Base-by-base conservation (phyloP, 371 early-diverging fungal genomes). In the Parasitella parasitica region DNA sequence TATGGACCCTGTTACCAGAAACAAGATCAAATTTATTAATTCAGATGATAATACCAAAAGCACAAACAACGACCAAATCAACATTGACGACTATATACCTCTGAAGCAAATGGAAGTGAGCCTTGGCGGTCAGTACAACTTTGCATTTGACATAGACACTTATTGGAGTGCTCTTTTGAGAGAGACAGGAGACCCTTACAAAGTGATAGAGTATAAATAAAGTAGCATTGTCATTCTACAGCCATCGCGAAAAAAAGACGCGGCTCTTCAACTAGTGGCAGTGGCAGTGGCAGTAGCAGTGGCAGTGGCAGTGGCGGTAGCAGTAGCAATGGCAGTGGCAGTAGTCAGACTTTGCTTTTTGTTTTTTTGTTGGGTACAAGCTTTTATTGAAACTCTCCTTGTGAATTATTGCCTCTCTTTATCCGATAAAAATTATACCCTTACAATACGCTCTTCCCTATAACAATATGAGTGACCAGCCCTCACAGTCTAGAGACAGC, bases 1-100 rank as follows among this genome's bases (percentile, higher is more conserved):
- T 61, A 79, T 96, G 49, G 93, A 96, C 69, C 93, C 93, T 15
- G 89, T 94, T 27, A 94, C 95, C 16, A 85, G 82, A 60, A 71
- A 76, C 15, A 96, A 95, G 72, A 83, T 96, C 46, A 81, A 86
- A 16, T 92, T 95, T 66, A 86, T 90, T 6, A 78, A 89, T 54
- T 72, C 82, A 32, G 81, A 83, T 36, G 76, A 72, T n/a, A n/a
- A n/a, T n/a, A 56, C 61, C 12, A 71, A 65, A 16, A 54, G 48
- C 1, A 37, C 66, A 12, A 46, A 28, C 1, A 51, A 41, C 8
- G 76, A 73, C 24, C 50, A 59, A 26, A 69, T 75, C 9, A 73
- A 79, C 37, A 61, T 85, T 22, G 64, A 73, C 55, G 78, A 84
- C 24, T 63, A 67, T 55, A 78, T 88, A 24, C 71, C 72, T n/a